A percentile compares a stretch with the other conserved stretches of the same genome.
phyloP scores from a whole-genome alignment of 495 filamentous ascomycete species.

The Lasiosphaeriaceae sp. region DNA sequence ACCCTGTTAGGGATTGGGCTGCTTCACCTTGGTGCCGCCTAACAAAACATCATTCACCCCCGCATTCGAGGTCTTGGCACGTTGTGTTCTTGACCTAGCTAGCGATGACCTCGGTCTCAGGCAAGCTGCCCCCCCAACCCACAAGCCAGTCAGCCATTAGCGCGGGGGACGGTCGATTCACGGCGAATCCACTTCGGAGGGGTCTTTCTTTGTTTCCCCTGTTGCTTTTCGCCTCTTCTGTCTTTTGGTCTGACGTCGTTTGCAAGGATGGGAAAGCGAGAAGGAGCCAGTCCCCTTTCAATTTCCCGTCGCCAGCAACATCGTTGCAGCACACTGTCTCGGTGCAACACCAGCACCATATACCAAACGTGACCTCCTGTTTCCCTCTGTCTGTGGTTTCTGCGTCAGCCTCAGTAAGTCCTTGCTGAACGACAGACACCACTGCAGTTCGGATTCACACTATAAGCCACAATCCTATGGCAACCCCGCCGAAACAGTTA shows the following conservation, averaged over 20 bases:
- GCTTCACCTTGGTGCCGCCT: not conserved
- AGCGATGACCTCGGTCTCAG: not conserved
- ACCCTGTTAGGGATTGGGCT: not conserved
- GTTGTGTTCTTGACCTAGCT: too few relatives aligned
- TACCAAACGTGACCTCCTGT: not conserved
- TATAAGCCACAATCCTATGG: constrained; percentile 3
- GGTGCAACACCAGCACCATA: not conserved
- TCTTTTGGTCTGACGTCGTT: too few relatives aligned
- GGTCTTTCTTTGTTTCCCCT: too few relatives aligned
- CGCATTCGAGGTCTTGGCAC: too few relatives aligned
- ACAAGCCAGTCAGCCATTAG: not conserved
- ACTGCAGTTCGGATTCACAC: not conserved
- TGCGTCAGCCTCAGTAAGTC: not conserved
- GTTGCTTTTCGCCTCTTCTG: too few relatives aligned
- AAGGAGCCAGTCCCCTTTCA: too few relatives aligned
- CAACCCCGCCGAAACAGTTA: constrained; percentile 16
- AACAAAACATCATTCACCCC: too few relatives aligned
- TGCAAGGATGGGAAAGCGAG: too few relatives aligned
- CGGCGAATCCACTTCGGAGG: not conserved
- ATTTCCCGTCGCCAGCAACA: too few relatives aligned
- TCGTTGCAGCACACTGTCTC: too few relatives aligned
- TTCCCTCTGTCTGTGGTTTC: not conserved
- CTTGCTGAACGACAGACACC: not conserved
- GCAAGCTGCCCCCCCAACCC: not conserved
- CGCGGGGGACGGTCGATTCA: not conserved